phyloP scores from a whole-genome alignment of 306 rosid species.

The Fagus crenata region DNA sequence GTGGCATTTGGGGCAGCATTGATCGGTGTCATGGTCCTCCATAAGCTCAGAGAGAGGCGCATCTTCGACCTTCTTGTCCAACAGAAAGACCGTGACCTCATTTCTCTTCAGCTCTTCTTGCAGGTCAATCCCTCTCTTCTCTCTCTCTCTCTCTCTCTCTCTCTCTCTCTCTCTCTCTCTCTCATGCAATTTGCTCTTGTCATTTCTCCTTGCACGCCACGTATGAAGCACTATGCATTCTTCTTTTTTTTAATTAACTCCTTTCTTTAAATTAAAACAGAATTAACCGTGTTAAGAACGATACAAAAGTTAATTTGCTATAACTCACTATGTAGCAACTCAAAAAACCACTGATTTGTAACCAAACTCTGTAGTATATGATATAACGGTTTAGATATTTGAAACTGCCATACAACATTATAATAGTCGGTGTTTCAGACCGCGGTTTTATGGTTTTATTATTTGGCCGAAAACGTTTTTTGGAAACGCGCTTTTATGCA shows the following conservation, averaged over 20 bases:
- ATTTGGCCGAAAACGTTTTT: too few species aligned
- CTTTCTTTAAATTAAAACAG: not conserved
- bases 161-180: too few species aligned
- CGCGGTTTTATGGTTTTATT: too few species aligned
- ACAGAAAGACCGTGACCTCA: conserved; percentile 56
- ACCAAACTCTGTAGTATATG: too few species aligned
- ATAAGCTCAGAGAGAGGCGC: conserved; percentile 79
- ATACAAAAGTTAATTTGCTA: too few species aligned
- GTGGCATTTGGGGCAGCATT: conserved; percentile 79
- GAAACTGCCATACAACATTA: too few species aligned
- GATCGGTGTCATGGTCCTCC: conserved; percentile 77
- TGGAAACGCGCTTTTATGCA: too few species aligned
- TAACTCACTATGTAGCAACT: too few species aligned
- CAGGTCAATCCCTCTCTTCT: conserved; percentile 41
- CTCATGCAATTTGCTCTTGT: conserved; percentile 27
- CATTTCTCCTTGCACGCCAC: conserved; percentile 20
- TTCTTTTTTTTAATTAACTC: not conserved
- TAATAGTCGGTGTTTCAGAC: too few species aligned
- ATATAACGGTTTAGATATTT: too few species aligned
- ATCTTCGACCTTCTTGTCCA: conserved; percentile 66
- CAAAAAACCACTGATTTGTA: too few species aligned
- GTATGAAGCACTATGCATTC: conserved; percentile 33
- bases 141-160: not conserved
- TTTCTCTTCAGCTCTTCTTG: conserved; percentile 63
- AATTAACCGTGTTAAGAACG: too few species aligned